A percentile compares a stretch with the other conserved stretches of the same genome.
Conservation (phyloP, 371 early-diverging fungal species). For the Mucor racemosus region DNA sequence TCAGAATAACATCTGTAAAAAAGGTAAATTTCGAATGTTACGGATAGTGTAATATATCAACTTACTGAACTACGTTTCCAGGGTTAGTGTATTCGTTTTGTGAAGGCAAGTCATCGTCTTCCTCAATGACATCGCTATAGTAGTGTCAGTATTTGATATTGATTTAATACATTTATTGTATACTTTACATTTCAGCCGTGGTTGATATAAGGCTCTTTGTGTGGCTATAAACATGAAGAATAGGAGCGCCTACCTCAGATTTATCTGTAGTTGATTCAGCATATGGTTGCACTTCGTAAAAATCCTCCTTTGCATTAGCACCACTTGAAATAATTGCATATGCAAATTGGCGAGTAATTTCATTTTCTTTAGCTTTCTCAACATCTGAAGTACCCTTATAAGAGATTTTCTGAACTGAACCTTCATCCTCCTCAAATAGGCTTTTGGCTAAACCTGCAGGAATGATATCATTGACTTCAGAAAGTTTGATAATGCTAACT, state of each 20-base stretch:
- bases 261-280: background rate
- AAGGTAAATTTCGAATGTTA: too few species aligned
- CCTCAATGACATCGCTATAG: too few species aligned
- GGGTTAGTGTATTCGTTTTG: background rate
- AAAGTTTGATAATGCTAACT: slow-evolving; percentile 18
- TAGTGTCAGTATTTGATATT: background rate
- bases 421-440: slow-evolving; percentile 4
- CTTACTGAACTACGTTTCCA: background rate
- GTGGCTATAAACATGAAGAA: background rate
- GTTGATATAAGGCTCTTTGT: background rate
- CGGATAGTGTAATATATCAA: background rate
- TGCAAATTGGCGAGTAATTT: background rate
- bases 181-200: too few species aligned
- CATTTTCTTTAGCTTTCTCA: background rate
- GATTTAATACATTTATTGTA: too few species aligned
- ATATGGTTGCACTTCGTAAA: background rate
- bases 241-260: too few species aligned
- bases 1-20: background rate
- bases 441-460: background rate
- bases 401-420: background rate
- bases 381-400: background rate
- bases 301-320: background rate
- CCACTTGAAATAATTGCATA: background rate
- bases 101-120: too few species aligned
- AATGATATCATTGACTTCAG: background rate